A percentile compares a stretch with the other conserved stretches of the same genome.
Evolutionary conservation across 257 asterid genomes (phyloP).

Genomic region (Solanum okadae): DNA sequence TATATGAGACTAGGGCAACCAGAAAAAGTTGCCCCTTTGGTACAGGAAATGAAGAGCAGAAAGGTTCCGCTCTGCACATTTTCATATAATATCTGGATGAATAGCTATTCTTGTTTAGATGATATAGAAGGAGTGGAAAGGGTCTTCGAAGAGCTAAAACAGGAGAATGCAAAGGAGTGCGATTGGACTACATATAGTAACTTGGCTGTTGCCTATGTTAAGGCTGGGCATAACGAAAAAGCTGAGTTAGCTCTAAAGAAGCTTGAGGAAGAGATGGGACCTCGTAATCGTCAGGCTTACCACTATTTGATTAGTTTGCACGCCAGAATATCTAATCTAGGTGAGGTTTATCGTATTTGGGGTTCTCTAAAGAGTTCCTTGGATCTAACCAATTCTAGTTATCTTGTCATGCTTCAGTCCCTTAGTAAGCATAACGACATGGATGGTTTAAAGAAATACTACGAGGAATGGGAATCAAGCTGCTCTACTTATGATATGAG

Average conservation of each 20-base stretch:
- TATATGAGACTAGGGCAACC: slow-evolving; percentile 41
- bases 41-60: slow-evolving; percentile 50
- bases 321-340: slow-evolving; percentile 44
- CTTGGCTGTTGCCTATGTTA: slow-evolving; percentile 50
- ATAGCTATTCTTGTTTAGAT: slow-evolving; percentile 30
- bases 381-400: slow-evolving; percentile 46
- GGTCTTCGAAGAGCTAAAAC: slow-evolving; percentile 62
- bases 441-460: slow-evolving; percentile 51
- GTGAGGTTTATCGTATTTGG: slow-evolving; percentile 62
- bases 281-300: slow-evolving; percentile 41
- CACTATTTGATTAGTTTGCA: slow-evolving; percentile 59
- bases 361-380: slow-evolving; percentile 32
- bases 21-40: slow-evolving; percentile 40
- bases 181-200: slow-evolving; percentile 73
- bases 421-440: slow-evolving; percentile 47
- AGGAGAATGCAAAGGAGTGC: slow-evolving; percentile 27
- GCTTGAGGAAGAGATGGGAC: slow-evolving; percentile 47
- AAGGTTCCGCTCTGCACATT: slow-evolving; percentile 32
- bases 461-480: slow-evolving; percentile 59
- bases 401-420: slow-evolving; percentile 59
- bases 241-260: slow-evolving; percentile 51
- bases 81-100: slow-evolving; percentile 64
- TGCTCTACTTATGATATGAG: slow-evolving; percentile 43
- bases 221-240: slow-evolving; percentile 45
- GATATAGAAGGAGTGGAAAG: slow-evolving; percentile 68